phyloP scores from a whole-genome alignment of 2,329 filamentous ascomycete species.

The Xylariaceae sp. region DNA sequence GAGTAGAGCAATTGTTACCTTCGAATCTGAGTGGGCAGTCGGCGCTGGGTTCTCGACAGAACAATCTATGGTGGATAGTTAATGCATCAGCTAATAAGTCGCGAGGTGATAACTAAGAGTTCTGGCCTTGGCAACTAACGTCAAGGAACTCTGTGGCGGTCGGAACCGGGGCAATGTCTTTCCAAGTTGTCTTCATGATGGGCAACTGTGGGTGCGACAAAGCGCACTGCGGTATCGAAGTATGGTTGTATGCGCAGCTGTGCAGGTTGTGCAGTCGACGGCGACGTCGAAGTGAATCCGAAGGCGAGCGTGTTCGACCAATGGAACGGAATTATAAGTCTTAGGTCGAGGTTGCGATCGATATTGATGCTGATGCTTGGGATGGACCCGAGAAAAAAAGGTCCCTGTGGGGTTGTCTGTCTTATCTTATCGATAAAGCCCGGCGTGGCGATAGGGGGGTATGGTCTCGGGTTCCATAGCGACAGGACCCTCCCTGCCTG shows the following conservation, averaged over 20 bases:
- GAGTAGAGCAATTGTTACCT: conserved; percentile 4
- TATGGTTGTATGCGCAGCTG: not conserved
- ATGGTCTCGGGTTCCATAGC: too few species aligned
- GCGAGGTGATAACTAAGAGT: not conserved
- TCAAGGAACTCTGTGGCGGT: conserved; percentile 95
- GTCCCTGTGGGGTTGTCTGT: conserved; percentile 12
- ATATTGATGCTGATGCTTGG: not conserved
- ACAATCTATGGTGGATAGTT: conserved; percentile 49
- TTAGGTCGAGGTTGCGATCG: not conserved
- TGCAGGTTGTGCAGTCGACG: too few species aligned
- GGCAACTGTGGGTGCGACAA: conserved; percentile 24
- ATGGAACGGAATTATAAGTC: not conserved
- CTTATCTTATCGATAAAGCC: conserved; percentile 17
- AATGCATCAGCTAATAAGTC: conserved; percentile 5
- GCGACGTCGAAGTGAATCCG: not conserved
- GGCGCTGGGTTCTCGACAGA: conserved; percentile 84
- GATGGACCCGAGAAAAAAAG: conserved; percentile 17
- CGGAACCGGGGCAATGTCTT: conserved; percentile 80
- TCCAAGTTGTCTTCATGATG: conserved; percentile 60
- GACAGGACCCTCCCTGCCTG: too few species aligned
- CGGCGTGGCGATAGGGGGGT: not conserved
- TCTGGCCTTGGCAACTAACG: conserved; percentile 35
- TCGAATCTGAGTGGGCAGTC: conserved; percentile 91
- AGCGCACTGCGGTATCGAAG: conserved; percentile 8
- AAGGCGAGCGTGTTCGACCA: not conserved